These are phyloP conservation scores for Lophiotrema nucula DNA, from an alignment of 495 filamentous ascomycete species.

Conservation along the genomic window DNA sequence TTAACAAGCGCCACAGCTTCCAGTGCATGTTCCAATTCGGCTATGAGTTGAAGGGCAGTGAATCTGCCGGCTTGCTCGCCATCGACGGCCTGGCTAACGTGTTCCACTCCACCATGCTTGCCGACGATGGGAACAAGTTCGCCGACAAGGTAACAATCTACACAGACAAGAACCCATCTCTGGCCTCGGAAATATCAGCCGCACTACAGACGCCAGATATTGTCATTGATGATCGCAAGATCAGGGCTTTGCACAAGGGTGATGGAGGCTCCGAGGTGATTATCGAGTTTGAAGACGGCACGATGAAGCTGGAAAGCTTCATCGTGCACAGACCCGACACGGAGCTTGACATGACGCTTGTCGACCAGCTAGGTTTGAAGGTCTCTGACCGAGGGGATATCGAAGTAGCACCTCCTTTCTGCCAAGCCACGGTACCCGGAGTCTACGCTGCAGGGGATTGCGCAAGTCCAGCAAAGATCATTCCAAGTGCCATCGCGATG, in stretches of 20 bases:
- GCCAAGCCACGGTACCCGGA: not conserved
- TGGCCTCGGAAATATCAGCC: not conserved
- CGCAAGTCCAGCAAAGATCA: not conserved
- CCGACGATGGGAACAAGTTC: not conserved
- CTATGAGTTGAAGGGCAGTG: not conserved
- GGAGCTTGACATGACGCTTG: not conserved
- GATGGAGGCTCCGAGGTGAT: not conserved
- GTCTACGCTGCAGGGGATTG: constrained; percentile 4
- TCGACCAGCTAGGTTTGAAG: constrained; percentile 1
- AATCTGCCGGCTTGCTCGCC: constrained; percentile 14
- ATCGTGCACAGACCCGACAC: not conserved
- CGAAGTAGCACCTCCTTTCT: not conserved
- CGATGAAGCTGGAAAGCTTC: not conserved
- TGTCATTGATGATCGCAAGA: constrained; percentile 1
- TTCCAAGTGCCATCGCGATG: not conserved
- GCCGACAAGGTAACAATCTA: constrained; percentile 13
- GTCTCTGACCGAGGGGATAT: not conserved
- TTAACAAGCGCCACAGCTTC: constrained; percentile 7
- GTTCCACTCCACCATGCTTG: not conserved
- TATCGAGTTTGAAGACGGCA: constrained; percentile 6
- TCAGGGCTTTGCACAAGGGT: not conserved
- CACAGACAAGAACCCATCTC: constrained; percentile 10
- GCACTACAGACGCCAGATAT: not conserved
- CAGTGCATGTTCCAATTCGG: constrained; percentile 20
- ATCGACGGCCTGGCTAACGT: constrained; percentile 1